A percentile compares a stretch with the other conserved stretches of the same genome.
Conservation (phyloP, 2,329 filamentous ascomycete genomes). For the Fusarium dimerum region DNA sequence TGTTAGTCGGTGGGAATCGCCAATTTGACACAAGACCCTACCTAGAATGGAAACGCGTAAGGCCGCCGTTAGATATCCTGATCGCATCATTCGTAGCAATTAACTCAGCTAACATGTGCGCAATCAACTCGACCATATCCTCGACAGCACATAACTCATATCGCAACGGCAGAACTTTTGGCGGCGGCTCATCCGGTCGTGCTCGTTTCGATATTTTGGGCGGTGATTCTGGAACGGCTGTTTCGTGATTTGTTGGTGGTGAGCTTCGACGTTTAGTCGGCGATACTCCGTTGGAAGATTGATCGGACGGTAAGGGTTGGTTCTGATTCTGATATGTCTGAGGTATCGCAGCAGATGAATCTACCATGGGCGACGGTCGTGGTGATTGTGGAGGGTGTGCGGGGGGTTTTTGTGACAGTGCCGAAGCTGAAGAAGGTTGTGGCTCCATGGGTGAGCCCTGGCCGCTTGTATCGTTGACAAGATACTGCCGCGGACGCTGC, state of each 20-base stretch:
- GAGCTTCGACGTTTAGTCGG: conserved; percentile 37
- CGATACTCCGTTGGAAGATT: conserved; percentile 29
- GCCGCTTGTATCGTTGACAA: conserved; percentile 23
- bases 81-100: conserved; percentile 94
- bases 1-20: conserved; percentile 23
- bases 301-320: conserved; percentile 12
- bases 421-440: conserved; percentile 17
- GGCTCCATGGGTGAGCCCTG: conserved; percentile 22
- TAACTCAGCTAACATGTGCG: conserved; percentile 93
- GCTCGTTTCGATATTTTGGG: conserved; percentile 51
- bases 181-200: conserved; percentile 49
- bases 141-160: conserved; percentile 84
- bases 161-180: conserved; percentile 64
- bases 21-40: conserved; percentile 39
- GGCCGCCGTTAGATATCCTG: conserved; percentile 68
- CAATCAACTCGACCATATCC: conserved; percentile 86
- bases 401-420: conserved; percentile 23
- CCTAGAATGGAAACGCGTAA: conserved; percentile 96
- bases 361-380: conserved; percentile 14
- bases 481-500: conserved; percentile 24
- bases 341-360: conserved; percentile 15
- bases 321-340: conserved; percentile 16
- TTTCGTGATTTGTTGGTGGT: conserved; percentile 33
- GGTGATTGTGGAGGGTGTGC: conserved; percentile 22
- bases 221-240: conserved; percentile 25